These are phyloP conservation scores for Aspergillus sclerotiicarbonarius DNA, from an alignment of 495 filamentous ascomycete species.

Conservation along the genomic window DNA sequence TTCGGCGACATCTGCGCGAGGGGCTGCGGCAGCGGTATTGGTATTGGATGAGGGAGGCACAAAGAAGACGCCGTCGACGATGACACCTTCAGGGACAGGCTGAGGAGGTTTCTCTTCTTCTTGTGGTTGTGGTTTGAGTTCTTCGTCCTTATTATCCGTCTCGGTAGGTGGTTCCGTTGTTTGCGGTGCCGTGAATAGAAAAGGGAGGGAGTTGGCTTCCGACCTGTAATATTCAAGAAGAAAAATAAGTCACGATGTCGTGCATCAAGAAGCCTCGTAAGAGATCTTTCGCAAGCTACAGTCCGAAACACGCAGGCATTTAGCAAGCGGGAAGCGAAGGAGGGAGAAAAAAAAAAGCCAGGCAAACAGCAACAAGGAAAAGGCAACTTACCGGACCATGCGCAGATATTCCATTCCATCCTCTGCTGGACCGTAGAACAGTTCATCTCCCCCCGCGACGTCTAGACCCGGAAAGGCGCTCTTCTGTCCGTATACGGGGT, in stretches of 20 bases:
- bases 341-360: too few species aligned
- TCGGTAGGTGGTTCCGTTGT: too few species aligned
- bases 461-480: slow-evolving; percentile 76
- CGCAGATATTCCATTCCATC: slow-evolving; percentile 74
- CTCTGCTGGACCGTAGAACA: slow-evolving; percentile 49
- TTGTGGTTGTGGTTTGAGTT: background rate
- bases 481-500: slow-evolving; percentile 72
- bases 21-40: background rate
- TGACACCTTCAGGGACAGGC: background rate
- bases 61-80: background rate
- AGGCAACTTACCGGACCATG: slow-evolving; percentile 70
- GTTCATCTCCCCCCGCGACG: slow-evolving; percentile 44
- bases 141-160: background rate
- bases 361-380: slow-evolving; percentile 4
- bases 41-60: background rate
- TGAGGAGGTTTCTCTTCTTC: background rate
- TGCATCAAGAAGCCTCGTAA: too few species aligned
- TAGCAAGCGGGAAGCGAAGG: too few species aligned
- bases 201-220: slow-evolving; percentile 69
- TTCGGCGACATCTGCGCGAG: background rate
- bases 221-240: slow-evolving; percentile 45
- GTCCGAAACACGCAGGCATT: too few species aligned
- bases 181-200: slow-evolving; percentile 57
- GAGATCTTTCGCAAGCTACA: too few species aligned
- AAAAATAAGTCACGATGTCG: too few species aligned